A percentile compares a stretch with the other conserved stretches of the same genome.
These are phyloP conservation scores for Fusarium neocosmosporiellum DNA, from an alignment of 2,329 filamentous ascomycete genomes.

Conservation along the genomic window DNA sequence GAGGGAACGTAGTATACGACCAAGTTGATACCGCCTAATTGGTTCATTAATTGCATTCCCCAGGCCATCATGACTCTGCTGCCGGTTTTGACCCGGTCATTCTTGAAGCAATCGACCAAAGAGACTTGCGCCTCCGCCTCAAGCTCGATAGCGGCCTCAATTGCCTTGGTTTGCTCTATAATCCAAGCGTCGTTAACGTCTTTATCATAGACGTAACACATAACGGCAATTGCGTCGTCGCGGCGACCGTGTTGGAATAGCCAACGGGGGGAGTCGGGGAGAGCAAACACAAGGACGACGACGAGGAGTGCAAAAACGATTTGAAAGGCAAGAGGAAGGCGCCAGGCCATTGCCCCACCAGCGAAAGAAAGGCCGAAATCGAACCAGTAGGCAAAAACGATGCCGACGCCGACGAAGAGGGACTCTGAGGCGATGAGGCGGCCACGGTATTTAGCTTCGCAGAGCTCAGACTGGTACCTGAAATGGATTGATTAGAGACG, in stretches of 20 bases:
- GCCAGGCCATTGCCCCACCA: constrained; percentile 40
- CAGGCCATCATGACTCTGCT: constrained; percentile 31
- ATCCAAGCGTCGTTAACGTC: constrained; percentile 48
- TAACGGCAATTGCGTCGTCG: constrained; percentile 50
- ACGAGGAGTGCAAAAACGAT: constrained; percentile 50
- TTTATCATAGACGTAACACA: constrained; percentile 55
- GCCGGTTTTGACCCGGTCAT: constrained; percentile 29
- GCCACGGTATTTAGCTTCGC: constrained; percentile 55
- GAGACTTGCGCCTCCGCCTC: constrained; percentile 40
- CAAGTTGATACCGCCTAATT: constrained; percentile 60
- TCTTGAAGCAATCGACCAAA: constrained; percentile 21
- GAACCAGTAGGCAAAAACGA: constrained; percentile 56
- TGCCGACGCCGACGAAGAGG: constrained; percentile 53
- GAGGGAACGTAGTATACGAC: constrained; percentile 52
- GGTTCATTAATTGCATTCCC: constrained; percentile 48
- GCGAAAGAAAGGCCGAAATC: constrained; percentile 49
- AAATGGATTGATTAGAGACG: not conserved
- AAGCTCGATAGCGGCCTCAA: constrained; percentile 55
- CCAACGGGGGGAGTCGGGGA: constrained; percentile 56
- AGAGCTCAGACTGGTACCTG: constrained; percentile 51
- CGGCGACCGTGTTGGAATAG: constrained; percentile 50
- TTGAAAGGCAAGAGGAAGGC: constrained; percentile 45
- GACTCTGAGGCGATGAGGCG: constrained; percentile 63
- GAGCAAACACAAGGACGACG: constrained; percentile 49
- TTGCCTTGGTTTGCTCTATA: constrained; percentile 50